Percentiles rank a stretch among this genome's conserved stretches.
Conservation (phyloP, 345 rosid genomes). For the Syzygium oleosum region DNA sequence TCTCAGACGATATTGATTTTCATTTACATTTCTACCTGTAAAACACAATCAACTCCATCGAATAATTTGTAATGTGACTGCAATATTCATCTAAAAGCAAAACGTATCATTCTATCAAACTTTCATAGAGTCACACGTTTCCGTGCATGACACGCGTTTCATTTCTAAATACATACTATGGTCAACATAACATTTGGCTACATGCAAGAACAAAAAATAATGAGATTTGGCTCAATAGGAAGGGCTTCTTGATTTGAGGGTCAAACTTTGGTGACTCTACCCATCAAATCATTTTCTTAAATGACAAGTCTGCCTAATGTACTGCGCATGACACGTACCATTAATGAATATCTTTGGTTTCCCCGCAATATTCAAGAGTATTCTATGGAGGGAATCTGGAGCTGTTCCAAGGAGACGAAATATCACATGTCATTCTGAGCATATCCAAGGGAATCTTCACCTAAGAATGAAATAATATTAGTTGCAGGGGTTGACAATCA, state of each 20-base stretch:
- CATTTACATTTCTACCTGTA: neutral
- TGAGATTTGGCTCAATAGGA: neutral
- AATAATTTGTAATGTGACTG: neutral
- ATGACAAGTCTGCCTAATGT: neutral
- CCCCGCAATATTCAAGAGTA: neutral
- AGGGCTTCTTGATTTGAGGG: neutral
- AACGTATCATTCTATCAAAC: neutral
- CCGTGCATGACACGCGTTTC: neutral
- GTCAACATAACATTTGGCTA: neutral
- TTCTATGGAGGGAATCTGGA: conserved; percentile 9
- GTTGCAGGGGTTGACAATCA: neutral
- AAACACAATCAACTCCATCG: neutral
- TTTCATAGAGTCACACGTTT: neutral
- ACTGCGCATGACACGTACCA: neutral
- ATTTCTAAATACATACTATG: neutral
- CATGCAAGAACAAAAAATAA: neutral
- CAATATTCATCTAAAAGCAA: neutral
- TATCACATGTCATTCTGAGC: conserved; percentile 1
- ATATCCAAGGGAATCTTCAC: conserved; percentile 5
- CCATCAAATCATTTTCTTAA: neutral
- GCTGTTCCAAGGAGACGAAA: neutral
- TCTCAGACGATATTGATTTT: neutral
- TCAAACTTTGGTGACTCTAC: neutral
- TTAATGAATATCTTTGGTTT: neutral
- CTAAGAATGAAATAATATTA: neutral